Percentiles rank a stretch among this genome's conserved stretches.
phyloP scores from a whole-genome alignment of 2,329 filamentous ascomycete genomes.

The Penicillium brevicompactum region DNA sequence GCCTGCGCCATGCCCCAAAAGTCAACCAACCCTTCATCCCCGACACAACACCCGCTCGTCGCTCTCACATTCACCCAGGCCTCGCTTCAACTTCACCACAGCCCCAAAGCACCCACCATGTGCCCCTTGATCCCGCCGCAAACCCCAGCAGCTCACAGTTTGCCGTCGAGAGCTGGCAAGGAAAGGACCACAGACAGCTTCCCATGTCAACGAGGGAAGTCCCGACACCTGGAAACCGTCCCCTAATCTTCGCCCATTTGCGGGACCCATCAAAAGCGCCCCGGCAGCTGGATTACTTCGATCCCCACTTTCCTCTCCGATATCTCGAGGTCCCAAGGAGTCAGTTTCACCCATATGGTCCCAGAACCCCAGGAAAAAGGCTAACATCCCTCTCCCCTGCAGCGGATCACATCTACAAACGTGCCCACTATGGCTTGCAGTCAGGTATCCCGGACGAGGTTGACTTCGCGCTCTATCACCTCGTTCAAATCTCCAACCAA shows the following conservation, averaged over 20 bases:
- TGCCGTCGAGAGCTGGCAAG: conserved; percentile 40
- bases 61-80: conserved; percentile 31
- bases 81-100: conserved; percentile 40
- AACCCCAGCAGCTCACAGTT: conserved; percentile 35
- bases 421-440: conserved; percentile 79
- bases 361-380: neutral
- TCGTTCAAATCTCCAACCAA: conserved; percentile 94
- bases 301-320: conserved; percentile 40
- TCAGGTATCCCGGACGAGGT: conserved; percentile 80
- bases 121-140: conserved; percentile 32
- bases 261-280: conserved; percentile 31
- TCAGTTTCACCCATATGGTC: conserved; percentile 21
- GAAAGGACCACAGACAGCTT: conserved; percentile 37
- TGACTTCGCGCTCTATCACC: conserved; percentile 87
- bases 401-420: conserved; percentile 75
- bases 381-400: conserved; percentile 9
- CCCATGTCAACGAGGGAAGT: conserved; percentile 46
- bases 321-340: conserved; percentile 41
- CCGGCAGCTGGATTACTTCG: conserved; percentile 41
- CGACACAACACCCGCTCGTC: conserved; percentile 40
- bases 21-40: conserved; percentile 43
- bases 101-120: conserved; percentile 26
- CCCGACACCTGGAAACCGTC: conserved; percentile 46
- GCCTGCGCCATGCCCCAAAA: conserved; percentile 43
- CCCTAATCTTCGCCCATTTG: conserved; percentile 36